These are phyloP conservation scores for Saccharomycopsis crataegensis DNA, from an alignment of 1,139 yeast genomes.

Conservation along the genomic window DNA sequence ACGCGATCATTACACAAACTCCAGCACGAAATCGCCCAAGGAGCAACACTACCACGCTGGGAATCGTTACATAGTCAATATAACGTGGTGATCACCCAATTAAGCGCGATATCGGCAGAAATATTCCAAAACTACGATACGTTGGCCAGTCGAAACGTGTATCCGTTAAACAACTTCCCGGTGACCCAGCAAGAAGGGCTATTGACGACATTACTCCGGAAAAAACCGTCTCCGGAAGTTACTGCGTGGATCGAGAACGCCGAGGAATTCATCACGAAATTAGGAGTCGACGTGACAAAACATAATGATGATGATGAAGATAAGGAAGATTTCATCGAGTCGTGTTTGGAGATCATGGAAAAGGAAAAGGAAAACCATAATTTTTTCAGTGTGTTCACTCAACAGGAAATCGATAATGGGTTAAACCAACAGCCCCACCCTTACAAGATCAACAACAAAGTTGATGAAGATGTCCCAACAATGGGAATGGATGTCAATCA, in stretches of 20 bases:
- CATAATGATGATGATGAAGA: not conserved
- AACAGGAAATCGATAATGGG: constrained; percentile 16
- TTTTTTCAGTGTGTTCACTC: constrained; percentile 18
- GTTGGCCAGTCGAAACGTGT: constrained; percentile 63
- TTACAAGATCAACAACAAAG: constrained; percentile 12
- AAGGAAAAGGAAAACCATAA: constrained; percentile 12
- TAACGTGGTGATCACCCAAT: constrained; percentile 74
- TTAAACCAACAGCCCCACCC: constrained; percentile 4
- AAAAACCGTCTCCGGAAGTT: constrained; percentile 85
- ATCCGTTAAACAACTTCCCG: constrained; percentile 79
- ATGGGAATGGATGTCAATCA: constrained; percentile 8
- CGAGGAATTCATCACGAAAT: constrained; percentile 4
- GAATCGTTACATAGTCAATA: constrained; percentile 69
- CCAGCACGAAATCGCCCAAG: constrained; percentile 8
- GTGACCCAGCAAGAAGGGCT: constrained; percentile 76
- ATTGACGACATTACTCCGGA: constrained; percentile 73
- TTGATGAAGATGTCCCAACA: constrained; percentile 3
- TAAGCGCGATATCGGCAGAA: constrained; percentile 64
- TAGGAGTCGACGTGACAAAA: constrained; percentile 5
- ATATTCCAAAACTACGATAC: constrained; percentile 54
- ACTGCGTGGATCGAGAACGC: constrained; percentile 76
- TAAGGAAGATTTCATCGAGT: constrained; percentile 6
- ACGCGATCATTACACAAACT: constrained; percentile 13
- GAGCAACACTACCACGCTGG: constrained; percentile 24
- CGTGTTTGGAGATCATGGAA: constrained; percentile 14